phyloP scores from a whole-genome alignment of 768 basidiomycete genomes.

The Mycena crocata region DNA sequence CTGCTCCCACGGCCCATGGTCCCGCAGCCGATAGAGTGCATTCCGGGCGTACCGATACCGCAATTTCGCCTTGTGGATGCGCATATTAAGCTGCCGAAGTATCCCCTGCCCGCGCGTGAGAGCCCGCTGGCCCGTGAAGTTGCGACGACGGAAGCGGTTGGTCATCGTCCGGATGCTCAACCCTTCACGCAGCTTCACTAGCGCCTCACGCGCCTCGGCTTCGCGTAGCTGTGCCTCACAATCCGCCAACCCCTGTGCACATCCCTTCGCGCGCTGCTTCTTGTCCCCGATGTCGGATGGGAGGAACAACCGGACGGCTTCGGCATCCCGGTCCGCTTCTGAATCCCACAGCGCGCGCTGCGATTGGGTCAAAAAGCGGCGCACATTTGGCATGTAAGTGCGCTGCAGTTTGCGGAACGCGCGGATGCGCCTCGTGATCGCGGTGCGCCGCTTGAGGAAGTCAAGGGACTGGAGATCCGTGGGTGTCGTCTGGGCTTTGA shows the following conservation, averaged over 20 bases:
- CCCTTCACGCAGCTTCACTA: not conserved
- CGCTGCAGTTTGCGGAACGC: not conserved
- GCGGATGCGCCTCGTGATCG: not conserved
- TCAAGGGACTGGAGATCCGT: not conserved
- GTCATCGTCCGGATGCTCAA: not conserved
- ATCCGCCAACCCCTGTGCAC: not conserved
- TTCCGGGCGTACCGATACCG: constrained; percentile 2
- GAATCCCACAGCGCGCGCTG: not conserved
- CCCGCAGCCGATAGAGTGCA: not conserved
- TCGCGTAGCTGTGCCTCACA: not conserved
- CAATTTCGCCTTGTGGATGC: constrained; percentile 2
- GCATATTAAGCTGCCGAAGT: not conserved
- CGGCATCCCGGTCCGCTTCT: not conserved
- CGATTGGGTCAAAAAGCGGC: not conserved
- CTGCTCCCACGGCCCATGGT: not conserved
- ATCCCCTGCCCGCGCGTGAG: not conserved
- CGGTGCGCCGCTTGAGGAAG: not conserved
- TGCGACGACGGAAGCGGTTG: not conserved
- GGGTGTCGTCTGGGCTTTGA: not conserved
- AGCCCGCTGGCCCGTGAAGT: not conserved
- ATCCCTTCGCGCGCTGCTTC: not conserved
- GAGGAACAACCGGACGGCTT: not conserved
- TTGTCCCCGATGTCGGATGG: not conserved
- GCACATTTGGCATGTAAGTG: not conserved
- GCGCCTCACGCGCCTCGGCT: not conserved